Conservation (phyloP, 2,329 filamentous ascomycete genomes). For the Botrytis tulipae region DNA sequence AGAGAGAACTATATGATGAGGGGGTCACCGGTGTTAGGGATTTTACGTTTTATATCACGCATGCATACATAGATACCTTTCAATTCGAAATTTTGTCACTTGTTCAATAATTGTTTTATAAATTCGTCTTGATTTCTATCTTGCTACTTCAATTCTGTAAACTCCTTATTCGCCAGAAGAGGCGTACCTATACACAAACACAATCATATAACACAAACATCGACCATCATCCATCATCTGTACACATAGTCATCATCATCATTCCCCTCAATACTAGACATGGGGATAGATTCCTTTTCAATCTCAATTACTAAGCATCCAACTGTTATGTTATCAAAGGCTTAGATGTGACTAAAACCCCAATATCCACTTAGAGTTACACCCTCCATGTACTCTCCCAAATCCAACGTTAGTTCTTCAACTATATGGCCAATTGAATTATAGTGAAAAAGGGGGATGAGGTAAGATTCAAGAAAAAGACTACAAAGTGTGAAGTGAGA, state of each 20-base stretch:
- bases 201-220: neutral
- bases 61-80: neutral
- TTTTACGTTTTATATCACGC: neutral
- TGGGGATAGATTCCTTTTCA: neutral
- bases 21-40: no score
- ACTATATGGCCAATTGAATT: neutral
- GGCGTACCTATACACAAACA: neutral
- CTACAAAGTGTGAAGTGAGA: neutral
- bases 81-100: neutral
- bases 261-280: neutral
- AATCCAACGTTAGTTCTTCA: neutral
- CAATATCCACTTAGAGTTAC: neutral
- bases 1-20: neutral
- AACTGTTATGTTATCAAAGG: neutral
- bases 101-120: neutral
- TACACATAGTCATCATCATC: no score
- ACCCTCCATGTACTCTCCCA: neutral
- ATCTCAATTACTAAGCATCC: neutral
- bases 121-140: neutral
- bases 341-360: neutral
- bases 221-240: no score
- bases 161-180: neutral
- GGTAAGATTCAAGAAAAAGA: neutral
- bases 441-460: neutral
- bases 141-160: fast-evolving